These are phyloP conservation scores for Thelonectria blattea DNA, from an alignment of 2,329 filamentous ascomycete species.

Conservation along the genomic window DNA sequence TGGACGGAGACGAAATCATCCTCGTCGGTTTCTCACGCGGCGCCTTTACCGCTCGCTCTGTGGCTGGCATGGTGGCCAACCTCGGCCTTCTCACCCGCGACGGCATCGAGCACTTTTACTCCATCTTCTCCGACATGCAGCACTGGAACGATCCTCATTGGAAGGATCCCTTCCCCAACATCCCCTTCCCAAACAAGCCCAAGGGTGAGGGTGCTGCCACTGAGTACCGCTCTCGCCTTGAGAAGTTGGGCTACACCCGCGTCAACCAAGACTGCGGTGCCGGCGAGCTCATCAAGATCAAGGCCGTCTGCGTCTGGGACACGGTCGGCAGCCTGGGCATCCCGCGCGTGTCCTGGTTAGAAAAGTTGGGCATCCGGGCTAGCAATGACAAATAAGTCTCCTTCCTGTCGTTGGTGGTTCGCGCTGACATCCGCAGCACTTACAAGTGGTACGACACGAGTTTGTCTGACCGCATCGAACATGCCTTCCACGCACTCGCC, in stretches of 20 bases:
- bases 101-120: constrained; percentile 60
- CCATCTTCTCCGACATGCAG: constrained; percentile 63
- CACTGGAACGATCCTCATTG: constrained; percentile 56
- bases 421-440: constrained; percentile 45
- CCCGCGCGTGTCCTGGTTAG: constrained; percentile 52
- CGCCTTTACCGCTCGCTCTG: constrained; percentile 63
- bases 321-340: constrained; percentile 53
- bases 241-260: constrained; percentile 52
- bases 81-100: constrained; percentile 59
- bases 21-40: constrained; percentile 64
- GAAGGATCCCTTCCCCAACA: constrained; percentile 53
- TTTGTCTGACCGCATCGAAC: constrained; percentile 58
- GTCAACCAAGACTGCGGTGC: constrained; percentile 47
- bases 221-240: constrained; percentile 52
- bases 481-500: constrained; percentile 65
- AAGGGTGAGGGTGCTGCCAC: constrained; percentile 49
- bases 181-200: constrained; percentile 57
- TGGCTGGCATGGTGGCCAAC: constrained; percentile 58
- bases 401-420: not conserved
- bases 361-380: constrained; percentile 53
- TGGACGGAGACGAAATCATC: constrained; percentile 62
- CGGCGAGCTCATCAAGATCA: constrained; percentile 52
- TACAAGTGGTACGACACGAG: constrained; percentile 61
- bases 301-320: constrained; percentile 55
- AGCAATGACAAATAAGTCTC: constrained; percentile 54